These are phyloP conservation scores for Blastobotrys illinoisensis DNA, from an alignment of 1,139 yeast species.

Conservation along the genomic window DNA sequence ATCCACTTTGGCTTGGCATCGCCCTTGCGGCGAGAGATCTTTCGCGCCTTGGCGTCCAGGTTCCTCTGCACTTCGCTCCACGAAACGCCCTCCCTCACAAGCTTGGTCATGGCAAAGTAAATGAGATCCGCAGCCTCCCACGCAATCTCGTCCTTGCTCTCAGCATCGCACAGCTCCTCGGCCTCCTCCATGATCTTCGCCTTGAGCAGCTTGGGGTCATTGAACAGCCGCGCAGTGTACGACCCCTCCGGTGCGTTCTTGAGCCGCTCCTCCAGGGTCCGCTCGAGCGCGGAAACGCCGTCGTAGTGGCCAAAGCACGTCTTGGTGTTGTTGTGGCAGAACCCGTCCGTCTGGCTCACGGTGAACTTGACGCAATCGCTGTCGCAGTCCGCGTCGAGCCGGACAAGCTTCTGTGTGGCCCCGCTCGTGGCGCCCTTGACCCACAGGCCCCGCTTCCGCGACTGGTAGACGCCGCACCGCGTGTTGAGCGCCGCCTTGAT, in stretches of 20 bases:
- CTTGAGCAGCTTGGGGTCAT: slow-evolving; percentile 63
- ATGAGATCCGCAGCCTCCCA: slow-evolving; percentile 98
- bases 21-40: slow-evolving; percentile 90
- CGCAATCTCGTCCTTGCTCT: slow-evolving; percentile 62
- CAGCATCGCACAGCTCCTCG: slow-evolving; percentile 88
- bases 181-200: slow-evolving; percentile 96
- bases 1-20: slow-evolving; percentile 82
- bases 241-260: slow-evolving; percentile 80
- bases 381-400: slow-evolving; percentile 80
- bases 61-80: slow-evolving; percentile 78
- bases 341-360: slow-evolving; percentile 76
- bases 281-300: slow-evolving; percentile 56
- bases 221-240: slow-evolving; percentile 81
- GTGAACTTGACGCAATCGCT: slow-evolving; percentile 82
- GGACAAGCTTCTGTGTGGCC: slow-evolving; percentile 72
- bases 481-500: slow-evolving; percentile 76
- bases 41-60: slow-evolving; percentile 73
- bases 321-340: slow-evolving; percentile 78
- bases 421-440: slow-evolving; percentile 95
- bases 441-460: slow-evolving; percentile 88
- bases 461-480: slow-evolving; percentile 87
- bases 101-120: slow-evolving; percentile 85
- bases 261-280: slow-evolving; percentile 47
- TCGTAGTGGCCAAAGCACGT: slow-evolving; percentile 73
- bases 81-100: slow-evolving; percentile 74